Base-by-base conservation (phyloP, 1,284 basidiomycete species). In the Melampsora abietis-canadensis region DNA sequence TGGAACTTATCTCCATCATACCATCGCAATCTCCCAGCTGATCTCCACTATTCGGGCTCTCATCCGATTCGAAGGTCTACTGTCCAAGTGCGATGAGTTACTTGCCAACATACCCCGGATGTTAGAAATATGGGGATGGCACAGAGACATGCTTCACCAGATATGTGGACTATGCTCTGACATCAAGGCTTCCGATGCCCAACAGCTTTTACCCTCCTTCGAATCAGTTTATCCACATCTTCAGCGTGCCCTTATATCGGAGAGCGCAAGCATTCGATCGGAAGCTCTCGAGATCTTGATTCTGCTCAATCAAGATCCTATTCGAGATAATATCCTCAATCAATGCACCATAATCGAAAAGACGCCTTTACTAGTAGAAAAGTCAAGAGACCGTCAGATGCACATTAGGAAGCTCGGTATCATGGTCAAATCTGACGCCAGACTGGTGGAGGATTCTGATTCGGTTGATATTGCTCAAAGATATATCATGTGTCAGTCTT, bases 381-480 rank as follows among this genome's bases (percentile, higher is more conserved):
- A 92, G 44, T 89, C 90, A 0, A 86, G 93, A 30, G 93, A 96
- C 78, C 87, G 92, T 47, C 87, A 91, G 0, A 82, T 93, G 77
- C 84, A 88, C 37, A 90, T 94, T 21, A 68, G 80, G 4, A 80
- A 81, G 59, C 77, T 83, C 1, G 79, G 79, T 8, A 78, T 78
- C 46, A 76, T 79, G 34, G 78, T 78, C 24, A 67, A 80, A 37
- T 62, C 68, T 2, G 73, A 47, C 27, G 24, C n/a, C 24, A 78
- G 57, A 0, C 76, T 77, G 31, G 80, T 69, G 61, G 80, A 67
- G 24, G 76, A 72, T 47, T 75, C 76, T 30, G 67, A 66, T 14
- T 75, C 75, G 2, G 67, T 77, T 1, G 78, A 80, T 24, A 64
- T 78, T 30, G 74, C 76, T 73, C 59, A 78, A 77, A 76, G 79